phyloP scores from a whole-genome alignment of 164 flowering plant species.

The Macadamia tetraphylla region DNA sequence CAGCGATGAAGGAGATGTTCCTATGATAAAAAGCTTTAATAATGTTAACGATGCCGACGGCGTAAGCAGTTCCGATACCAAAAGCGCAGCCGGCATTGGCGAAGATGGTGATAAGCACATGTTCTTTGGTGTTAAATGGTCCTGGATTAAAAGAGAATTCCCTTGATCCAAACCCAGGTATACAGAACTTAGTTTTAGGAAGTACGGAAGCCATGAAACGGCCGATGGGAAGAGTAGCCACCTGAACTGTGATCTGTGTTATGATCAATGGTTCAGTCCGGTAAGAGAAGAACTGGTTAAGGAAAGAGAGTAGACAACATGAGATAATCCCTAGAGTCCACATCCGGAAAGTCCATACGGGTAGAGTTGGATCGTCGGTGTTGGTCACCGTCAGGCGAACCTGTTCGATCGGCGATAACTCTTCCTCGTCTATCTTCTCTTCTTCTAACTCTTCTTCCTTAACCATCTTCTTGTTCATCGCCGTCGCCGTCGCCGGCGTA shows the following conservation, averaged over 20 bases:
- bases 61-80: conserved; percentile 59
- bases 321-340: conserved; percentile 76
- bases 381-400: conserved; percentile 77
- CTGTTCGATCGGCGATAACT: conserved; percentile 70
- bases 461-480: neutral
- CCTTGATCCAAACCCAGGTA: conserved; percentile 30
- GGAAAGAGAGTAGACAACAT: conserved; percentile 58
- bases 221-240: conserved; percentile 63
- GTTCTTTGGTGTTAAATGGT: conserved; percentile 65
- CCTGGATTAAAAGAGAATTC: conserved; percentile 59
- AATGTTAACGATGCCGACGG: conserved; percentile 46
- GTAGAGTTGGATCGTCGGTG: conserved; percentile 71
- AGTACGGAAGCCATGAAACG: conserved; percentile 48
- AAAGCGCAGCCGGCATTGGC: conserved; percentile 63
- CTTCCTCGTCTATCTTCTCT: conserved; percentile 34
- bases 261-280: conserved; percentile 59
- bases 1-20: conserved; percentile 36
- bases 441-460: neutral
- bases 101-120: conserved; percentile 61
- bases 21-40: conserved; percentile 52
- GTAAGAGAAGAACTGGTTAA: conserved; percentile 84
- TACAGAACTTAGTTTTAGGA: conserved; percentile 32
- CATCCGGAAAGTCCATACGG: conserved; percentile 93
- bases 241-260: conserved; percentile 59
- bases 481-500: neutral